A percentile compares a stretch with the other conserved stretches of the same genome.
Evolutionary conservation across 2,329 filamentous ascomycete genomes (phyloP).

Genomic region (Bipolaris cookei): DNA sequence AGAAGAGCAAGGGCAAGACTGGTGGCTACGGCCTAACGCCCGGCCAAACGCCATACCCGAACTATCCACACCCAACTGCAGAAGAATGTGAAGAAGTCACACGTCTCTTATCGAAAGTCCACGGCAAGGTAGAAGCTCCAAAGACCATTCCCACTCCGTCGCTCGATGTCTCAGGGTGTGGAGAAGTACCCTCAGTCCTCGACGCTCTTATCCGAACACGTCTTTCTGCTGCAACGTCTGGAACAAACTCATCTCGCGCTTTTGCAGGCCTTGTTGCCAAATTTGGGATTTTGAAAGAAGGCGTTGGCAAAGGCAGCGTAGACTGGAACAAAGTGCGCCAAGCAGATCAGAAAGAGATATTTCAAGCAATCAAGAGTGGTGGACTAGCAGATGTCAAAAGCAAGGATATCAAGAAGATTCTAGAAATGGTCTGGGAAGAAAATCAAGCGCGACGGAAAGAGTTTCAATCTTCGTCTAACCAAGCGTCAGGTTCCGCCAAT

Average conservation of each 20-base stretch:
- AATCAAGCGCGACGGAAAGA: slow-evolving; percentile 65
- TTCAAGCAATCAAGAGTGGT: slow-evolving; percentile 71
- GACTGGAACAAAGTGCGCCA: slow-evolving; percentile 74
- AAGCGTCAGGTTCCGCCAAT: slow-evolving; percentile 52
- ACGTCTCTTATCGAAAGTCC: slow-evolving; percentile 66
- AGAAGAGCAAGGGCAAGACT: slow-evolving; percentile 47
- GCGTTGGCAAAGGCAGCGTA: slow-evolving; percentile 73
- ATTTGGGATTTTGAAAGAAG: slow-evolving; percentile 68
- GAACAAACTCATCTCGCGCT: slow-evolving; percentile 67
- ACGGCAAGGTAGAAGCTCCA: slow-evolving; percentile 70
- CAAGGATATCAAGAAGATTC: slow-evolving; percentile 73
- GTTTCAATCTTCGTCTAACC: slow-evolving; percentile 49
- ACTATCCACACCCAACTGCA: slow-evolving; percentile 67
- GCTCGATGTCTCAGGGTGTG: slow-evolving; percentile 72
- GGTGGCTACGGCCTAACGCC: slow-evolving; percentile 55
- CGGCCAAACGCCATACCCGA: slow-evolving; percentile 69
- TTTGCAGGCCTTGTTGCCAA: slow-evolving; percentile 68
- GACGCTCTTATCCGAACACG: slow-evolving; percentile 69
- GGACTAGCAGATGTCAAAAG: slow-evolving; percentile 75
- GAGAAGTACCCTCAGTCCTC: slow-evolving; percentile 69
- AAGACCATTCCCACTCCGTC: slow-evolving; percentile 73
- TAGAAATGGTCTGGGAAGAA: slow-evolving; percentile 74
- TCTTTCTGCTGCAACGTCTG: slow-evolving; percentile 66
- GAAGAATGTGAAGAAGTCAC: slow-evolving; percentile 74
- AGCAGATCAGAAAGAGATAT: slow-evolving; percentile 66